Base-by-base conservation (phyloP, 345 rosid genomes). In the Reutealis trisperma region DNA sequence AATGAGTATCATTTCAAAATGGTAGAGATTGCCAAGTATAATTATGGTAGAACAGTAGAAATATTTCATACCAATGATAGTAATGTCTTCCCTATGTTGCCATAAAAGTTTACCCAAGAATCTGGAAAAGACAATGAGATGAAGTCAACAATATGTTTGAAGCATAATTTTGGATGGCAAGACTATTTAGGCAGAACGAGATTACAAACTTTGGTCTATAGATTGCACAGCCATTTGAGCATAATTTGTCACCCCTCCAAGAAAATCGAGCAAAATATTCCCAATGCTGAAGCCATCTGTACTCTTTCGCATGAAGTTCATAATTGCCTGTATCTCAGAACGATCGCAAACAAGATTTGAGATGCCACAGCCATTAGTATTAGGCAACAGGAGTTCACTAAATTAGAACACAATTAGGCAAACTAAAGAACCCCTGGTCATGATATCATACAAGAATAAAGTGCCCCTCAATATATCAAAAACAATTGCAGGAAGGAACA, bases 101-200 rank as follows among this genome's bases (percentile, higher is more conserved):
- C 99, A 74, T 92, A 90, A 80, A 95, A 93, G 89, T 95, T 95
- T 78, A 90, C 93, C 98, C 94, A 95, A 42, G 99, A 92, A 93
- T 90, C 99, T 95, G 83, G 12, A 77, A 65, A 44, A 73, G 24
- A 52, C 52, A 73, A 65, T 37, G 27, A 58, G 41, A 57, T 55
- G n/a, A 54, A 15, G 60, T 69, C 47, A 27, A 60, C 16, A 18
- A 25, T 25, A 58, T 73, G 71, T 58, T 37, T n/a, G 25, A 64
- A 52, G 51, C 11, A 52, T 42, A 27, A n/a, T 42, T 42, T 58
- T 34, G 18, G 63, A 71, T 52, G 62, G n/a, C 14, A 37, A 27
- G 61, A 76, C 11, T 60, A 24, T 19, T 72, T 37, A 62, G 79
- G 71, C 45, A 64, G 70, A 51, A 61, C 24, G 47, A 57, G 65